Base-by-base conservation (phyloP, 1,284 basidiomycete genomes). In the Rhodotorula sp. region DNA sequence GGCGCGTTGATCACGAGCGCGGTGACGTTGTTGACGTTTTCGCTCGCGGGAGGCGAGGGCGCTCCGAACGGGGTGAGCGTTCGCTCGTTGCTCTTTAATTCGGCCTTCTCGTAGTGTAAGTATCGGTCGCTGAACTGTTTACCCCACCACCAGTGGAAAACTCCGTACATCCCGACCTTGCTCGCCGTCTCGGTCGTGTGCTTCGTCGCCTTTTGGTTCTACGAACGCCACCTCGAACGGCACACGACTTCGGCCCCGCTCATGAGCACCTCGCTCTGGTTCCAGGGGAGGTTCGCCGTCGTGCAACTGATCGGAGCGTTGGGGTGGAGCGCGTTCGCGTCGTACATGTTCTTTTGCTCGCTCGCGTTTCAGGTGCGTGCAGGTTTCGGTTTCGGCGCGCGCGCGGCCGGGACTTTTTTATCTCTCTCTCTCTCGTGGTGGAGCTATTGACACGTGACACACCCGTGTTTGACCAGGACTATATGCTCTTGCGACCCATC, bases 1-100 rank as follows among this genome's bases (percentile, higher is more conserved):
- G 90, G 90, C 0, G 82, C 87, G 26, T 81, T 94, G 47, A 85
- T 92, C 59, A 93, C 91, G 0, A 80, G 84, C 0, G 92, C 91
- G 0, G 83, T 95, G 20, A 88, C 91, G 0, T 83, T 95, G 3
- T 84, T 96, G 73, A 86, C 91, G 18, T 95, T 94, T 78, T 87
- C 89, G 0, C 85, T 96, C 2, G 88, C 89, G 59, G 87, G 92
- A 78, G 92, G 90, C 2, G 86, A 87, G 58, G 82, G 86, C 15
- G 91, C 90, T 0, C 85, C 69, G 12, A 5, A 76, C 21, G 75
- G 75, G 26, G 71, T 67, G 48, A 16, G 71, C 62, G 0, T 5
- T 34, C 10, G 34, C n/a, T n/a, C n/a, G n/a, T n/a, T n/a, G n/a
- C n/a, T n/a, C n/a, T n/a, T n/a, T n/a, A n/a, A n/a, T n/a, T 12